Evolutionary conservation across 495 filamentous ascomycete species (phyloP).

Genomic region (Talaromyces nanjingensis): DNA sequence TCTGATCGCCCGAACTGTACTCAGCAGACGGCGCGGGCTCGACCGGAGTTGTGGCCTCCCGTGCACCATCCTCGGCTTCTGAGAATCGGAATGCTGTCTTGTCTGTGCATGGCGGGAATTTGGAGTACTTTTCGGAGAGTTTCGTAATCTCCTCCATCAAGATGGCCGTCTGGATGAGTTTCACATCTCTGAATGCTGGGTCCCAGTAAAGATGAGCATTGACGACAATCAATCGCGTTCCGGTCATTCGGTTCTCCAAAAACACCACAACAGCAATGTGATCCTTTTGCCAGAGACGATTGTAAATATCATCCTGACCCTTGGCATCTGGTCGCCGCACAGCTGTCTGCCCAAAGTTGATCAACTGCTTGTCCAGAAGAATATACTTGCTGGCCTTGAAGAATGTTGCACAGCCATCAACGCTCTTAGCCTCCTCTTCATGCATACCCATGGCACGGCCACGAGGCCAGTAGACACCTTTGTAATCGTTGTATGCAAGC

Average conservation of each 20-base stretch:
- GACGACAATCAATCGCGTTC: conserved; percentile 79
- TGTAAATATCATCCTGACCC: conserved; percentile 91
- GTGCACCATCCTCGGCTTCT: conserved; percentile 46
- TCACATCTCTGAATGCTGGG: conserved; percentile 81
- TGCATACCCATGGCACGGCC: conserved; percentile 83
- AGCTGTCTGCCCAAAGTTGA: conserved; percentile 86
- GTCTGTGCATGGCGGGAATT: conserved; percentile 67
- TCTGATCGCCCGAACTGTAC: conserved; percentile 76
- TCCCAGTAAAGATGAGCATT: conserved; percentile 97
- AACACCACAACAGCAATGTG: conserved; percentile 88
- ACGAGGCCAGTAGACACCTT: conserved; percentile 85
- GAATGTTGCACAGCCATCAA: conserved; percentile 95
- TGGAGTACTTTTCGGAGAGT: conserved; percentile 73
- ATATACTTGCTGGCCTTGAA: conserved; percentile 91
- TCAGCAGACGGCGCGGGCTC: conserved; percentile 62
- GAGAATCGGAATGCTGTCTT: conserved; percentile 66
- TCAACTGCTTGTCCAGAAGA: conserved; percentile 82
- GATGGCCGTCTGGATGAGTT: conserved; percentile 89
- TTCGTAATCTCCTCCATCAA: conserved; percentile 84
- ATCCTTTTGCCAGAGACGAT: conserved; percentile 95
- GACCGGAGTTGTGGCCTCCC: conserved; percentile 38
- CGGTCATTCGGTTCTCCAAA: conserved; percentile 82
- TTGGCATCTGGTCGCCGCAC: conserved; percentile 95
- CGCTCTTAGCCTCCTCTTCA: conserved; percentile 73
- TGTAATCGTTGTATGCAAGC: conserved; percentile 79